A percentile compares a stretch with the other conserved stretches of the same genome.
Evolutionary conservation across 2,329 filamentous ascomycete genomes (phyloP).

Genomic region (Aspergillus ruber): DNA sequence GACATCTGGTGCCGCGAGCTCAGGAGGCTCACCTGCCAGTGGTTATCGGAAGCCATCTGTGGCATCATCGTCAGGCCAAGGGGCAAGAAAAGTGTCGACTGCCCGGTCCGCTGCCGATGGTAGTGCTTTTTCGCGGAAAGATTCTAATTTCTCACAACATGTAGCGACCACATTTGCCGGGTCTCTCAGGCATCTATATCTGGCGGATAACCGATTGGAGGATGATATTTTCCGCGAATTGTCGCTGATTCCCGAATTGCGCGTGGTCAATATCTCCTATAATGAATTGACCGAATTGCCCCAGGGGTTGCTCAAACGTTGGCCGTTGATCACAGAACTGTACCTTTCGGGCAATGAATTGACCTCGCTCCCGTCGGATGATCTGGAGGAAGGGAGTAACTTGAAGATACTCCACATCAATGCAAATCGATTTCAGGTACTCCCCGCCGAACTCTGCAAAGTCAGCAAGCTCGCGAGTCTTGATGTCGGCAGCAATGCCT

Average conservation of each 20-base stretch:
- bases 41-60: conserved; percentile 70
- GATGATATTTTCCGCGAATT: conserved; percentile 95
- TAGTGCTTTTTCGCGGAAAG: conserved; percentile 64
- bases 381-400: conserved; percentile 81
- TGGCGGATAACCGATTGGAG: conserved; percentile 89
- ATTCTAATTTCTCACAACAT: conserved; percentile 76
- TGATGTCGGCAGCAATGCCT: conserved; percentile 87
- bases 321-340: conserved; percentile 83
- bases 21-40: conserved; percentile 62
- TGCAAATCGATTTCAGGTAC: conserved; percentile 93
- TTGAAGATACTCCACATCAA: conserved; percentile 92
- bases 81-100: conserved; percentile 77
- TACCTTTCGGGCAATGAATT: conserved; percentile 95
- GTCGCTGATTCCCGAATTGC: conserved; percentile 71
- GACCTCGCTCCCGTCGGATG: conserved; percentile 84
- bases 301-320: conserved; percentile 76
- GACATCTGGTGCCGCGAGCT: conserved; percentile 67
- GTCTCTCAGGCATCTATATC: conserved; percentile 73
- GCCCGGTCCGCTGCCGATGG: conserved; percentile 59
- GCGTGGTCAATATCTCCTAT: conserved; percentile 88
- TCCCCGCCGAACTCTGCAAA: conserved; percentile 91
- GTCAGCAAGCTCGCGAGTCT: conserved; percentile 86
- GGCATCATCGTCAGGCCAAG: conserved; percentile 71
- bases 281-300: conserved; percentile 92
- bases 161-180: conserved; percentile 81